Conservation (phyloP, 768 basidiomycete genomes). For the Strobilomyces confusus region DNA sequence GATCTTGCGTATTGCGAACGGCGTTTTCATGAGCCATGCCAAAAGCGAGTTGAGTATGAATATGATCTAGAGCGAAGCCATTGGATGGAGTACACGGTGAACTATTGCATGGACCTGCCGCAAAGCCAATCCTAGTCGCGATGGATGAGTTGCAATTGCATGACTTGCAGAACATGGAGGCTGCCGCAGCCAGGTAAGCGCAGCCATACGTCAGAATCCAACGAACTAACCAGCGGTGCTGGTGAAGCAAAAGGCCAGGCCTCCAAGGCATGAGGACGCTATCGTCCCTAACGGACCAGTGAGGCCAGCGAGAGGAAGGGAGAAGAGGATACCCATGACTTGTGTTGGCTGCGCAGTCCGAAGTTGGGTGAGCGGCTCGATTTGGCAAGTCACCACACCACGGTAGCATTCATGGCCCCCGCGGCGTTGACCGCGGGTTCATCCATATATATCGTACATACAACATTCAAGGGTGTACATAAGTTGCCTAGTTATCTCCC, state of each 20-base stretch:
- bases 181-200: slow-evolving; percentile 34
- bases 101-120: slow-evolving; percentile 46
- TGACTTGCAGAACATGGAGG: slow-evolving; percentile 96
- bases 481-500: background rate
- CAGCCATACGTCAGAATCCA: background rate
- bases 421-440: no score
- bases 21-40: slow-evolving; percentile 95
- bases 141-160: slow-evolving; percentile 99
- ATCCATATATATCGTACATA: no score
- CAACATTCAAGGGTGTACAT: background rate
- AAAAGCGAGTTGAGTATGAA: slow-evolving; percentile 93
- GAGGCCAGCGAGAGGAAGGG: slow-evolving; percentile 67
- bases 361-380: background rate
- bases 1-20: slow-evolving; percentile 78
- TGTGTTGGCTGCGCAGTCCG: slow-evolving; percentile 2
- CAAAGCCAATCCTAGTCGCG: slow-evolving; percentile 94
- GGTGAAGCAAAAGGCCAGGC: slow-evolving; percentile 81
- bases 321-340: slow-evolving; percentile 72
- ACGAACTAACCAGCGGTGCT: slow-evolving; percentile 70
- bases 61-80: slow-evolving; percentile 62
- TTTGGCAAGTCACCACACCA: no score
- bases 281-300: slow-evolving; percentile 65
- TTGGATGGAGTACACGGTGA: background rate
- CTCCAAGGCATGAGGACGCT: slow-evolving; percentile 79
- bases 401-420: no score